Evolutionary conservation across 371 early-diverging fungal genomes (phyloP).

Genomic region (Mortierella sp.): DNA sequence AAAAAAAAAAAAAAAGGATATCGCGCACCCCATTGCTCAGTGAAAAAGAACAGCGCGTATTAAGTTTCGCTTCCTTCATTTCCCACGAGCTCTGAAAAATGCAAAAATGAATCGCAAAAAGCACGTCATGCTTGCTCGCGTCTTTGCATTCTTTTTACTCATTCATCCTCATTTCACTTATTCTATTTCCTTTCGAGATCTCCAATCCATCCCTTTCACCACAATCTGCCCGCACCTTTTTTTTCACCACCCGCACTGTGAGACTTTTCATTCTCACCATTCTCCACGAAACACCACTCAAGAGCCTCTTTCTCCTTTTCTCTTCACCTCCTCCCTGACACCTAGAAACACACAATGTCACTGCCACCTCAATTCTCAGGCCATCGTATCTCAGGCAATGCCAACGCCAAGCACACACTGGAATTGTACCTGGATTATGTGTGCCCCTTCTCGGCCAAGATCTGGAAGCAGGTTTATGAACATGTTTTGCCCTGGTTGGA

Average conservation of each 20-base stretch:
- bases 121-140: background rate
- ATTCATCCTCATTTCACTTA: constrained; percentile 1
- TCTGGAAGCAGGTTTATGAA: constrained; percentile 63
- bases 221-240: background rate
- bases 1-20: too few species aligned
- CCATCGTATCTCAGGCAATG: constrained; percentile 68
- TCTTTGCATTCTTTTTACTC: background rate
- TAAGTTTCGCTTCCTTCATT: background rate
- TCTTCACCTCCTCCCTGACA: too few species aligned
- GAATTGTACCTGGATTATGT: constrained; percentile 80
- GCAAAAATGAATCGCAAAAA: background rate
- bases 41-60: too few species aligned
- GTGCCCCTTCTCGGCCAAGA: constrained; percentile 75
- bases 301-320: background rate
- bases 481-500: constrained; percentile 74
- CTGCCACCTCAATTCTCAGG: constrained; percentile 53
- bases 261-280: background rate
- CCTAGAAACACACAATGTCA: constrained; percentile 8
- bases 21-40: too few species aligned
- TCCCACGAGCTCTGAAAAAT: background rate
- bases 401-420: constrained; percentile 67
- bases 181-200: background rate
- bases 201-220: background rate
- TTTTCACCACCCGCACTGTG: background rate
- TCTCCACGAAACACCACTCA: background rate